Evolutionary conservation across 805 yeast species (phyloP).

Genomic region (Ogataea thermomethanolica): DNA sequence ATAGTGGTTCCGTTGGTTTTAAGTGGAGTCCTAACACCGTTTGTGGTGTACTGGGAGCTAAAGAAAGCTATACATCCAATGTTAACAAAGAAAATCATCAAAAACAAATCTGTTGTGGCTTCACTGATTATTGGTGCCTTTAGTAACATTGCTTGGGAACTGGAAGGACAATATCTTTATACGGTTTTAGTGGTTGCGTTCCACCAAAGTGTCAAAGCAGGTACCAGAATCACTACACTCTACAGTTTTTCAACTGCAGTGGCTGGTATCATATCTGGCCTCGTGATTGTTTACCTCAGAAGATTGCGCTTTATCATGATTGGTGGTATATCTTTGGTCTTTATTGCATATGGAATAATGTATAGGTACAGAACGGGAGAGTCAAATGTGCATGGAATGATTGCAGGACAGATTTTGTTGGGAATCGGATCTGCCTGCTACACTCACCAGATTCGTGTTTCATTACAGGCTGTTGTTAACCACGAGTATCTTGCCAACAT

Average conservation of each 20-base stretch:
- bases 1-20: slow-evolving; percentile 40
- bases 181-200: slow-evolving; percentile 34
- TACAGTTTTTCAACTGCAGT: slow-evolving; percentile 35
- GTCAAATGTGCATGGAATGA: slow-evolving; percentile 45
- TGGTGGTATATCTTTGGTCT: slow-evolving; percentile 32
- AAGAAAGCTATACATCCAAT: slow-evolving; percentile 26
- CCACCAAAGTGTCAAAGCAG: slow-evolving; percentile 31
- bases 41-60: slow-evolving; percentile 31
- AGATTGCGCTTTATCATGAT: slow-evolving; percentile 42
- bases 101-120: slow-evolving; percentile 37
- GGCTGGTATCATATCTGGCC: slow-evolving; percentile 37
- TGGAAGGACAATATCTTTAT: slow-evolving; percentile 28
- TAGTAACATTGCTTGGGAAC: background rate
- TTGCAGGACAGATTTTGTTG: slow-evolving; percentile 40
- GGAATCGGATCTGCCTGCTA: slow-evolving; percentile 35
- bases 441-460: slow-evolving; percentile 34
- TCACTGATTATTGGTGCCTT: slow-evolving; percentile 31
- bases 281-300: background rate
- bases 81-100: slow-evolving; percentile 20
- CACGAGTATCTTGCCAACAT: slow-evolving; percentile 24
- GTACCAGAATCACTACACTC: slow-evolving; percentile 38
- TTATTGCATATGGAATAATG: slow-evolving; percentile 25
- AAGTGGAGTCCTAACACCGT: slow-evolving; percentile 34
- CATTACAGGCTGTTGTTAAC: slow-evolving; percentile 40
- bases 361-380: slow-evolving; percentile 20